Evolutionary conservation across 352 stramenopile species (phyloP).

Genomic region (Pythium coloratum): DNA sequence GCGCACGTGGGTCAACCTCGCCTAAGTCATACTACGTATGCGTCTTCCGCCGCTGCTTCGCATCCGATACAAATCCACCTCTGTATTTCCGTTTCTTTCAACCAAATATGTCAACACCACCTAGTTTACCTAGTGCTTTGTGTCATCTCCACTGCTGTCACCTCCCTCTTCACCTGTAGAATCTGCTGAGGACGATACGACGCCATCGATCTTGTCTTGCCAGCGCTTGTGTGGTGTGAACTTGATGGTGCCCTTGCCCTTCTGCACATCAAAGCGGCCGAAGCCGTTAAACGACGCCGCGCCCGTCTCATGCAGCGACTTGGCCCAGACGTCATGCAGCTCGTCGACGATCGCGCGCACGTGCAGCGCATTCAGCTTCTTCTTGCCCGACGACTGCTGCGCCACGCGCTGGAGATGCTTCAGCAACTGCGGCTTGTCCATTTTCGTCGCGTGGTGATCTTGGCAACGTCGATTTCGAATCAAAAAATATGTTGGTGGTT

Average conservation of each 20-base stretch:
- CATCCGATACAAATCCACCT: not conserved
- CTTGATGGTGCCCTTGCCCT: slow-evolving; percentile 47
- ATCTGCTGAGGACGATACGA: slow-evolving; percentile 38
- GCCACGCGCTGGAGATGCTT: slow-evolving; percentile 47
- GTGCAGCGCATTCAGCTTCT: slow-evolving; percentile 45
- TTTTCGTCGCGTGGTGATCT: slow-evolving; percentile 11
- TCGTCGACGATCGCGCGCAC: slow-evolving; percentile 45
- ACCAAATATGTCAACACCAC: slow-evolving; percentile 3
- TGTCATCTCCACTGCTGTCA: slow-evolving; percentile 3
- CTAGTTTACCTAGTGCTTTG: slow-evolving; percentile 9
- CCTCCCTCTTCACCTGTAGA: not conserved
- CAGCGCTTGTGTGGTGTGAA: slow-evolving; percentile 42
- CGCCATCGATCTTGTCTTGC: slow-evolving; percentile 41
- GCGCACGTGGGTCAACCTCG: slow-evolving; percentile 67
- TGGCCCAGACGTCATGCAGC: slow-evolving; percentile 40
- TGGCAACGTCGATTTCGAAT: not conserved
- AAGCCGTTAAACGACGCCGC: slow-evolving; percentile 38
- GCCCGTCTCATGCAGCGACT: slow-evolving; percentile 46
- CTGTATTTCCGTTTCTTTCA: not conserved
- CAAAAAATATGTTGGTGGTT: slow-evolving; percentile 3
- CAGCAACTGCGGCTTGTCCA: slow-evolving; percentile 50
- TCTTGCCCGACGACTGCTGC: slow-evolving; percentile 34
- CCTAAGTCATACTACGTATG: not conserved
- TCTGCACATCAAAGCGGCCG: slow-evolving; percentile 47
- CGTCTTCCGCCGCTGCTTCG: not conserved